These are phyloP conservation scores for Solanum virginianum DNA, from an alignment of 257 asterid species.

Conservation along the genomic window DNA sequence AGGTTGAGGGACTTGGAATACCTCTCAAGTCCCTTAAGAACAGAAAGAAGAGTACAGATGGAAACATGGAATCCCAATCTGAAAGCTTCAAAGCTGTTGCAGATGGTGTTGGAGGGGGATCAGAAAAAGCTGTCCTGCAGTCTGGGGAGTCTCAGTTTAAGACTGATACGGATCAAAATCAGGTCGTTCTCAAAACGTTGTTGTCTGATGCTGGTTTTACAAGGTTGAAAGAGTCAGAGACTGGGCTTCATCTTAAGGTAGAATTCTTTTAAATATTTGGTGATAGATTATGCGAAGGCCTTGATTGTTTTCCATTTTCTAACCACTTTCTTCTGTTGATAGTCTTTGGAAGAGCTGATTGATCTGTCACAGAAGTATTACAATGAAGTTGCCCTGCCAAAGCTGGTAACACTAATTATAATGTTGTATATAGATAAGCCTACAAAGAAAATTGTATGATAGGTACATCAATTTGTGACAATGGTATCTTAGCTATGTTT, in stretches of 20 bases:
- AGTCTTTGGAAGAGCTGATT: conserved; percentile 73
- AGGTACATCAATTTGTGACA: not conserved
- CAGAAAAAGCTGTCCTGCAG: conserved; percentile 23
- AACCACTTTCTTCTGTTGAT: conserved; percentile 21
- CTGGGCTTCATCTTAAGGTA: conserved; percentile 92
- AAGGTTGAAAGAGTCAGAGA: conserved; percentile 73
- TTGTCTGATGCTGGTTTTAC: conserved; percentile 64
- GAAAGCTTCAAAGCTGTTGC: conserved; percentile 21
- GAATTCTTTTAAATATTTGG: not conserved
- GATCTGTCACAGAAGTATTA: conserved; percentile 68
- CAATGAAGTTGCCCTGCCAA: conserved; percentile 81
- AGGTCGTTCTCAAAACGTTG: conserved; percentile 41
- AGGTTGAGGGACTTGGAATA: conserved; percentile 94
- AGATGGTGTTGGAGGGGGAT: conserved; percentile 33
- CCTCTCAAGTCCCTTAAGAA: conserved; percentile 81
- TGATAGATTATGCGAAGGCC: not conserved
- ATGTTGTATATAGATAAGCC: not conserved
- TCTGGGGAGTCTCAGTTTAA: conserved; percentile 37
- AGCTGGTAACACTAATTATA: conserved; percentile 47
- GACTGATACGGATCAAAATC: conserved; percentile 42
- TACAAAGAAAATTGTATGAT: not conserved
- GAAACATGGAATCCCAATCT: conserved; percentile 27
- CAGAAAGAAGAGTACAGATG: conserved; percentile 55
- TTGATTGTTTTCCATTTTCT: conserved; percentile 12
- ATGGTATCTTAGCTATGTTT: conserved; percentile 5